Percentiles rank a stretch among this genome's conserved stretches.
phyloP scores from a whole-genome alignment of 2,329 filamentous ascomycete species.

The Claviceps africana region DNA sequence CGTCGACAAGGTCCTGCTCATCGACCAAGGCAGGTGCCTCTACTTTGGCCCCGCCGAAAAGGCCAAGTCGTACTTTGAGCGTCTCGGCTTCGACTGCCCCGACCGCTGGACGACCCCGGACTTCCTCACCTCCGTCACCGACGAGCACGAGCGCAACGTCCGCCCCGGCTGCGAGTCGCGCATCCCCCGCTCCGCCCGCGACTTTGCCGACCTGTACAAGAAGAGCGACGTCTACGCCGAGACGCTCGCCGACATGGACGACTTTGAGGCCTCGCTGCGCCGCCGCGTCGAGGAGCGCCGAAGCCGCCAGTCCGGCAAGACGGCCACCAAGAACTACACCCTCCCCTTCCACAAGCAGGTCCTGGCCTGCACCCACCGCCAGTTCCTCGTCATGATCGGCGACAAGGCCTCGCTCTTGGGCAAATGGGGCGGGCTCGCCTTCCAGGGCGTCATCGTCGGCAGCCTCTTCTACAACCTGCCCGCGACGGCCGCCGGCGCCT shows the following conservation, averaged over 20 bases:
- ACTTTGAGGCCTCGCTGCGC: slow-evolving; percentile 50
- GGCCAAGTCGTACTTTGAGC: slow-evolving; percentile 54
- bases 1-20: slow-evolving; percentile 66
- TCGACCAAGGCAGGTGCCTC: slow-evolving; percentile 56
- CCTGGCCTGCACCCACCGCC: slow-evolving; percentile 52
- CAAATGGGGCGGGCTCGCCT: slow-evolving; percentile 66
- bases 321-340: slow-evolving; percentile 58
- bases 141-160: slow-evolving; percentile 56
- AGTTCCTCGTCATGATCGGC: slow-evolving; percentile 67
- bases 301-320: slow-evolving; percentile 52
- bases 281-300: slow-evolving; percentile 25
- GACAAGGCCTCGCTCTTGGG: slow-evolving; percentile 64
- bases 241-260: slow-evolving; percentile 46
- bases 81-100: slow-evolving; percentile 60
- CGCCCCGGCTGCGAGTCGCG: slow-evolving; percentile 49
- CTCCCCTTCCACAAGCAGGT: slow-evolving; percentile 65
- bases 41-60: slow-evolving; percentile 52
- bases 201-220: slow-evolving; percentile 52
- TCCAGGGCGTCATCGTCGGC: slow-evolving; percentile 62
- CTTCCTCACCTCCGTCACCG: slow-evolving; percentile 66
- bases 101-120: slow-evolving; percentile 58
- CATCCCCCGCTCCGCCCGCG: slow-evolving; percentile 54
- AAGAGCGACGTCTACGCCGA: slow-evolving; percentile 45
- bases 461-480: slow-evolving; percentile 63
- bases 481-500: slow-evolving; percentile 48